Conservation (phyloP, 495 filamentous ascomycete genomes). For the Daldinia childiae region DNA sequence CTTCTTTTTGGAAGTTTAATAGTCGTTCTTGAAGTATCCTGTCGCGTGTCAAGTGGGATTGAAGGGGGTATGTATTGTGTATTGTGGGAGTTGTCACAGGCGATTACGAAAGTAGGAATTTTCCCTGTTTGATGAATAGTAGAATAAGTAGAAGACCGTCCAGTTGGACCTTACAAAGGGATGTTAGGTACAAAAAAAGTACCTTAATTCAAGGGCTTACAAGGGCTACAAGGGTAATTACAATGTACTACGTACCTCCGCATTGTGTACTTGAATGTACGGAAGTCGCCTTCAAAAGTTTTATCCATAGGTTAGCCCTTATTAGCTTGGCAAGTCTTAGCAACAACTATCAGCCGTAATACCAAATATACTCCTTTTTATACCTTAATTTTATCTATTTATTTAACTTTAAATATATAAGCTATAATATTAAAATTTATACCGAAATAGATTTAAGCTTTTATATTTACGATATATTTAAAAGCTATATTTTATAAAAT, state of each 20-base stretch:
- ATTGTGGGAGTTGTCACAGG: not conserved
- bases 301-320: too few species aligned
- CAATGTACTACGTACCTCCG: not conserved
- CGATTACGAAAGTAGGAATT: conserved; percentile 7
- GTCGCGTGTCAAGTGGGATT: conserved; percentile 4
- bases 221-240: not conserved
- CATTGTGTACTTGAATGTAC: conserved; percentile 1
- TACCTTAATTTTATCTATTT: too few species aligned
- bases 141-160: too few species aligned
- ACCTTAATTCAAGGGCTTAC: not conserved
- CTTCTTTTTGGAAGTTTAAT: not conserved
- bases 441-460: too few species aligned
- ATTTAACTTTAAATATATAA: too few species aligned
- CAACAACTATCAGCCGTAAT: too few species aligned
- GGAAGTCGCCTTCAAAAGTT: too few species aligned
- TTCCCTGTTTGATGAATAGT: conserved; percentile 10
- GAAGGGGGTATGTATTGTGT: conserved; percentile 1
- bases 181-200: conserved; percentile 1
- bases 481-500: too few species aligned
- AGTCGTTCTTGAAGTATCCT: not conserved
- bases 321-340: too few species aligned
- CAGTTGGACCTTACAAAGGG: conserved; percentile 1
- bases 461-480: too few species aligned
- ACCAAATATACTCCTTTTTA: too few species aligned
- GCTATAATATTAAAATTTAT: too few species aligned